Evolutionary conservation across 2,329 filamentous ascomycete genomes (phyloP).

Genomic region (Alternaria sp.): DNA sequence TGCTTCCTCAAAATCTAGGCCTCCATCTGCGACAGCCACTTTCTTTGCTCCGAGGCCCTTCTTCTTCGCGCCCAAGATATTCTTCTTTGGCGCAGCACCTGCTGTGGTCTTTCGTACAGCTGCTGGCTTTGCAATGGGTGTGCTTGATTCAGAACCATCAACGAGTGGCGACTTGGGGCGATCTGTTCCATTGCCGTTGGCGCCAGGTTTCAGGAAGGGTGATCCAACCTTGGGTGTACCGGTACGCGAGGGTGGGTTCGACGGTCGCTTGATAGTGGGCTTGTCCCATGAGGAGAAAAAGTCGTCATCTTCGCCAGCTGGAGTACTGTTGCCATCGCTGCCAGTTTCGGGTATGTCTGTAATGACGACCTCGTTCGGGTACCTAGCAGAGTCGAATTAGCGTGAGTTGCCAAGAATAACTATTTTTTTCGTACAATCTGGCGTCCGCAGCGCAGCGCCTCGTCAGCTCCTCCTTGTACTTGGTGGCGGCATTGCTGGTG

Average conservation of each 20-base stretch:
- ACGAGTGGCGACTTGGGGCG: slow-evolving; percentile 83
- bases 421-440: slow-evolving; percentile 70
- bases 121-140: slow-evolving; percentile 73
- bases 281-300: slow-evolving; percentile 99
- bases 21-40: slow-evolving; percentile 69
- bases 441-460: slow-evolving; percentile 83
- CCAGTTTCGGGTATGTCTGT: slow-evolving; percentile 70
- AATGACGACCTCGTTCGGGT: slow-evolving; percentile 84
- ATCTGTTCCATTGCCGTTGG: slow-evolving; percentile 68
- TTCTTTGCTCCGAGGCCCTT: slow-evolving; percentile 72
- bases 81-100: slow-evolving; percentile 76
- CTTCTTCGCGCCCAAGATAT: slow-evolving; percentile 81
- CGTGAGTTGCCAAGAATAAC: not conserved
- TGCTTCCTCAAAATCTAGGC: slow-evolving; percentile 91
- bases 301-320: slow-evolving; percentile 87
- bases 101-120: slow-evolving; percentile 79
- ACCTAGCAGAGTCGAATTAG: slow-evolving; percentile 62
- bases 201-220: slow-evolving; percentile 81
- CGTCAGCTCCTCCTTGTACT: slow-evolving; percentile 98
- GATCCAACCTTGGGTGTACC: slow-evolving; percentile 84
- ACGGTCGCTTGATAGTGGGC: slow-evolving; percentile 94
- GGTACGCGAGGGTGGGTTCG: slow-evolving; percentile 89
- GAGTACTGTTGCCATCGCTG: slow-evolving; percentile 73
- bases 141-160: slow-evolving; percentile 57
- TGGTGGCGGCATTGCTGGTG: slow-evolving; percentile 87